These are phyloP conservation scores for Zea luxurians DNA, from an alignment of 176 grass and related monocot species.

Conservation along the genomic window DNA sequence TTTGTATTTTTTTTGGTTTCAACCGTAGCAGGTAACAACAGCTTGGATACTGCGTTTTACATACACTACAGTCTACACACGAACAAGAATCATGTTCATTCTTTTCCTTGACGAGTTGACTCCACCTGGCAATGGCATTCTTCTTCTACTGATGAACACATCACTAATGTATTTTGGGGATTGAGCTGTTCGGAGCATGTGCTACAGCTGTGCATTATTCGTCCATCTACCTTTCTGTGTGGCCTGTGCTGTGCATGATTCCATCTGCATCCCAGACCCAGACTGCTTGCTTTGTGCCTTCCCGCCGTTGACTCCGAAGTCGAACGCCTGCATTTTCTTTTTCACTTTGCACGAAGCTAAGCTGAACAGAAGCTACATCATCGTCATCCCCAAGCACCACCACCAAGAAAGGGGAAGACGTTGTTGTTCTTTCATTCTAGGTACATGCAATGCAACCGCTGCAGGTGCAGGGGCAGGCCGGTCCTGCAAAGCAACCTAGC, in stretches of 20 bases:
- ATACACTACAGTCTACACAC: not conserved
- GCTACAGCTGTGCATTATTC: not conserved
- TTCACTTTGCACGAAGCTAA: too few species aligned
- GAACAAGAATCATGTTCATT: not conserved
- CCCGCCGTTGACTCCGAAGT: too few species aligned
- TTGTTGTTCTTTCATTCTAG: not conserved
- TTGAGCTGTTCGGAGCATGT: not conserved
- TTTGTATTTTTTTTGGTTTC: not conserved
- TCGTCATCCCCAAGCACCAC: too few species aligned
- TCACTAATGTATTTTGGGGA: too few species aligned
- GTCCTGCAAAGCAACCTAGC: not conserved
- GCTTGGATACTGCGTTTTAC: not conserved
- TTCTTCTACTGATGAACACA: too few species aligned
- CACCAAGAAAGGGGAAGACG: not conserved
- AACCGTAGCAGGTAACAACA: not conserved
- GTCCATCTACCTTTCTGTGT: not conserved
- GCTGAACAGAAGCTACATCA: too few species aligned
- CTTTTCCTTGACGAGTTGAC: not conserved
- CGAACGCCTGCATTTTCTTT: too few species aligned
- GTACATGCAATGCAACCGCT: not conserved
- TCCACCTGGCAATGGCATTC: too few species aligned
- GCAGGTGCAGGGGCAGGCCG: not conserved
- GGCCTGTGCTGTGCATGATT: not conserved
- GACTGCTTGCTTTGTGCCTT: too few species aligned
- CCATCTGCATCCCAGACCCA: too few species aligned